Evolutionary conservation across 345 rosid genomes (phyloP), one percentile per base, ranked within the genome.

Genomic region (Lagerstroemia speciosa): DNA sequence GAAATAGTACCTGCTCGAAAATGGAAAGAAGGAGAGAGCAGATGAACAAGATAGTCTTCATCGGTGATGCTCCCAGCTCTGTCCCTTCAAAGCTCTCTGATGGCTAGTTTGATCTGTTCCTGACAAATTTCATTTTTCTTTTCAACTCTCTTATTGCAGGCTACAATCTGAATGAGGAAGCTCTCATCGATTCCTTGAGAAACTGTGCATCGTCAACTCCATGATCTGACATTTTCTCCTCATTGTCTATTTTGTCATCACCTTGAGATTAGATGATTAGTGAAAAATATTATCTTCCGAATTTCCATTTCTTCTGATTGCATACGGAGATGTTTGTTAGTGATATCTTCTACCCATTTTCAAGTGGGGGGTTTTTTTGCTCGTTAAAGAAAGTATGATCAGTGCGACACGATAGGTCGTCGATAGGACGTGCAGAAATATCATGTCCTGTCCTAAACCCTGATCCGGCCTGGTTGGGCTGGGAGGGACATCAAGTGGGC

Each of bases 1-100:
- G 97, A 93, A 72, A 86, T 93, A 27, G 83, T 91, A 65, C 96
- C 97, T 8, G 81, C 86, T 22, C 89, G 93, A 60, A 78, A 89
- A 73, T 93, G 97, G 98, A 83, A 72, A 45, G 75, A 69, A 9
- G 86, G 82, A 50, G 97, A 67, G 69, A 68, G 43, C 82, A 63
- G 71, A 70, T 31, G 62, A 91, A 77, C 81, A 86, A 86, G 77
- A 87, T 91, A 72, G 98, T 93, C 22, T 91, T 91, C 76, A 91
- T 93, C 45, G 97, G 98, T 91, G 69, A 79, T 5, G 38, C 62
- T 50, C 76, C 74, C 31, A 24, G 48, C 62, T 32, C 22, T 46
- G 15, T 33, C 29, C 27, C 3, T 64, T 43, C 52, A 8, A 30
- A 3, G 63, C 63, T 10, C 2, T 20, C 38, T 46, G 19, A 14